These are phyloP conservation scores for Massariosphaeria phaeospora DNA, from an alignment of 495 filamentous ascomycete species.

Conservation along the genomic window DNA sequence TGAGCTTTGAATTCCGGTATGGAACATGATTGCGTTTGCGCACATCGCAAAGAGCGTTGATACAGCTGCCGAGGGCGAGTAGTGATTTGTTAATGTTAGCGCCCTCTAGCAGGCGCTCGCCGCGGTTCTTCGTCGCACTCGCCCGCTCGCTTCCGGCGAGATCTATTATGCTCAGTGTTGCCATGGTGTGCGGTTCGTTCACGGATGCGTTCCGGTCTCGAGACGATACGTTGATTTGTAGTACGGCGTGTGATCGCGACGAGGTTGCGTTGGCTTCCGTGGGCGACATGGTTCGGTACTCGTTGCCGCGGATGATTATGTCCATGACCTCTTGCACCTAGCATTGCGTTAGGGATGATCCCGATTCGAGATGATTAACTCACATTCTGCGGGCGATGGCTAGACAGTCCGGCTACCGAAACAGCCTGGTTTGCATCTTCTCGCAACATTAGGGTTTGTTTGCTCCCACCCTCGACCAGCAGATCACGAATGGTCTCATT, in stretches of 20 bases:
- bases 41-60: slow-evolving; percentile 95
- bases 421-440: slow-evolving; percentile 94
- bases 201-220: slow-evolving; percentile 90
- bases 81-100: slow-evolving; percentile 99
- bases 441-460: slow-evolving; percentile 83
- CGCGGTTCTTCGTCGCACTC: slow-evolving; percentile 93
- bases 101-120: slow-evolving; percentile 84
- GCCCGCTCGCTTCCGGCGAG: slow-evolving; percentile 93
- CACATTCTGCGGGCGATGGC: slow-evolving; percentile 81
- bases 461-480: slow-evolving; percentile 78
- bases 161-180: slow-evolving; percentile 96
- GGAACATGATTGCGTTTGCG: slow-evolving; percentile 91
- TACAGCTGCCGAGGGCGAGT: slow-evolving; percentile 91
- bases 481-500: slow-evolving; percentile 98
- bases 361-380: not conserved
- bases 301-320: slow-evolving; percentile 95
- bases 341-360: not conserved
- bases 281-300: slow-evolving; percentile 90
- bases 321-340: slow-evolving; percentile 87
- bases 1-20: slow-evolving; percentile 97
- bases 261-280: slow-evolving; percentile 98
- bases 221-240: slow-evolving; percentile 93
- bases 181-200: slow-evolving; percentile 95
- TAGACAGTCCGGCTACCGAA: slow-evolving; percentile 85
- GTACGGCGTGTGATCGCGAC: slow-evolving; percentile 94